These are phyloP conservation scores for Closterium sp. DNA, from an alignment of 139 green algal species.

Conservation along the genomic window DNA sequence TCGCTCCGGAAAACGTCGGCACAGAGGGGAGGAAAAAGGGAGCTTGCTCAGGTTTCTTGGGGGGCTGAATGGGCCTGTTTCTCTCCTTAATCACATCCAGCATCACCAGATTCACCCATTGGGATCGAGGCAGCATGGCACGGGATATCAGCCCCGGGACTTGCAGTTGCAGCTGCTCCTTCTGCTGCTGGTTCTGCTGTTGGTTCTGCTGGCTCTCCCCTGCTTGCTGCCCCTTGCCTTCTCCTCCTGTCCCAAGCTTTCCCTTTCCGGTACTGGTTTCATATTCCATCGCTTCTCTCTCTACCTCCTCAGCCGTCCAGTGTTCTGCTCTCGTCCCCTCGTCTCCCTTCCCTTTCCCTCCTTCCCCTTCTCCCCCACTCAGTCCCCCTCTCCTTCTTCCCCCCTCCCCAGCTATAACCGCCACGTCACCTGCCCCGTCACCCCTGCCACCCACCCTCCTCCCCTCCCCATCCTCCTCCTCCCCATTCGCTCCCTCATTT, in stretches of 20 bases:
- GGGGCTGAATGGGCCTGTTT: slow-evolving; percentile 82
- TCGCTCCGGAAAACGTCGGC: slow-evolving; percentile 23
- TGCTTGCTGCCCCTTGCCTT: neutral
- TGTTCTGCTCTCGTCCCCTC: neutral
- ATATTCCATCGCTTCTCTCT: neutral
- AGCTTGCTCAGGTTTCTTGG: slow-evolving; percentile 88
- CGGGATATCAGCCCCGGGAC: slow-evolving; percentile 70
- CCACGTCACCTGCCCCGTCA: neutral
- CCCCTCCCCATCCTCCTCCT: neutral
- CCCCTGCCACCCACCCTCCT: neutral
- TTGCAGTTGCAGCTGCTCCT: neutral
- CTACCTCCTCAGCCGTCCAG: neutral
- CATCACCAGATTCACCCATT: slow-evolving; percentile 87
- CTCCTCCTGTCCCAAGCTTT: neutral
- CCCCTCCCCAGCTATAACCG: neutral
- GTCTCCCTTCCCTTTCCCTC: neutral
- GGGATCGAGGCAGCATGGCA: slow-evolving; percentile 76
- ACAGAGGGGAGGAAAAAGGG: slow-evolving; percentile 95
- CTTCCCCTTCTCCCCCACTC: neutral
- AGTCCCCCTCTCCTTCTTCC: neutral
- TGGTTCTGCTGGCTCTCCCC: no score
- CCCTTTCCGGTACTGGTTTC: neutral
- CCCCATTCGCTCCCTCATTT: neutral
- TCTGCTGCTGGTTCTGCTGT: neutral
- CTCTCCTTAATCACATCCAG: slow-evolving; percentile 87